phyloP scores from a whole-genome alignment of 768 basidiomycete species.

The Tephrocybe sp. region DNA sequence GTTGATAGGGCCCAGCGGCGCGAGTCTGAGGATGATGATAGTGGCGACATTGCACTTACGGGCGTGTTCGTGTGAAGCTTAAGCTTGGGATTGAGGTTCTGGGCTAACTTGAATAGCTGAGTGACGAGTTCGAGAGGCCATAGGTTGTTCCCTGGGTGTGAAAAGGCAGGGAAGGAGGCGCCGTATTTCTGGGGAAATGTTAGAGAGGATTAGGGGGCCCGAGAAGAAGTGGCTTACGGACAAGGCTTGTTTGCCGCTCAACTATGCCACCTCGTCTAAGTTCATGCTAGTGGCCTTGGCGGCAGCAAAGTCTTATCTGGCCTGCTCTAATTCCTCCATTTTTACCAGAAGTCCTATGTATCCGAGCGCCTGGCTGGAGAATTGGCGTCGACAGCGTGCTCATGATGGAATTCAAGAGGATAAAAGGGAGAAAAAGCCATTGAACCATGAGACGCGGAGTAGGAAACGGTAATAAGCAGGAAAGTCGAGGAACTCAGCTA shows the following conservation, averaged over 20 bases:
- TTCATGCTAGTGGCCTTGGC: slow-evolving; percentile 55
- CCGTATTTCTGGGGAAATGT: slow-evolving; percentile 36
- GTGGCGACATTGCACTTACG: slow-evolving; percentile 56
- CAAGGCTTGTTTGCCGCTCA: slow-evolving; percentile 46
- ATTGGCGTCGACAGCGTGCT: slow-evolving; percentile 7
- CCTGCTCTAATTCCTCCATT: slow-evolving; percentile 37
- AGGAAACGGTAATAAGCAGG: too few relatives aligned
- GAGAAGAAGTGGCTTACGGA: slow-evolving; percentile 34
- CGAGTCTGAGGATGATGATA: background rate
- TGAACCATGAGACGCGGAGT: slow-evolving; percentile 5
- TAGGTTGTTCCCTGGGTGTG: slow-evolving; percentile 59
- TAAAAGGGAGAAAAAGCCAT: background rate
- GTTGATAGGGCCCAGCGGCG: slow-evolving; percentile 61
- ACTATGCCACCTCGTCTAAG: slow-evolving; percentile 42
- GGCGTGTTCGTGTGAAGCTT: slow-evolving; percentile 74
- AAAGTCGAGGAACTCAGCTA: too few relatives aligned
- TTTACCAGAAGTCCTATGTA: slow-evolving; percentile 52
- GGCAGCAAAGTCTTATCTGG: slow-evolving; percentile 47
- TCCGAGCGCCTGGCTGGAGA: slow-evolving; percentile 27
- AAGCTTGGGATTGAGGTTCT: slow-evolving; percentile 34
- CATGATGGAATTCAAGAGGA: background rate
- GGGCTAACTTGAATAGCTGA: slow-evolving; percentile 50
- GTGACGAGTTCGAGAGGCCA: slow-evolving; percentile 84
- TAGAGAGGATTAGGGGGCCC: background rate
- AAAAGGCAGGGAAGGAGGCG: slow-evolving; percentile 50